phyloP scores from a whole-genome alignment of 2,329 filamentous ascomycete species.

The Aspergillus piperis region DNA sequence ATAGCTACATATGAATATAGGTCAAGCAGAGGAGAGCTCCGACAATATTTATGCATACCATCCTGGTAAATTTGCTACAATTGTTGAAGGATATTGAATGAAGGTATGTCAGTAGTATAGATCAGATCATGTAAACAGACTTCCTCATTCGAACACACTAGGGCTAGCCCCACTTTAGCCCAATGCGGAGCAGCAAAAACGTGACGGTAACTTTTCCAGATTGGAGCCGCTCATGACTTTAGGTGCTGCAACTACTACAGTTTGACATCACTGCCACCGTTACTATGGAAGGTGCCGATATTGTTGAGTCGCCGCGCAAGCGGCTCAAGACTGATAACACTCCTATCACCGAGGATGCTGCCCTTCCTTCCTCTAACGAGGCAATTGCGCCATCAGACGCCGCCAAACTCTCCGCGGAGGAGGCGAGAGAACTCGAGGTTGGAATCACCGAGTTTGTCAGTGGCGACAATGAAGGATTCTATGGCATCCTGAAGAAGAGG shows the following conservation, averaged over 20 bases:
- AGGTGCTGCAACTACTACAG: constrained; percentile 17
- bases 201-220: constrained; percentile 14
- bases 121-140: neutral
- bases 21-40: too few species aligned
- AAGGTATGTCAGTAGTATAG: neutral
- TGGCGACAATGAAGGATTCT: constrained; percentile 59
- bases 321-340: constrained; percentile 35
- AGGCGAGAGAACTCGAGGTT: constrained; percentile 49
- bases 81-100: neutral
- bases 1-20: too few species aligned
- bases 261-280: constrained; percentile 1
- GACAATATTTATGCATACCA: too few species aligned
- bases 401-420: constrained; percentile 17
- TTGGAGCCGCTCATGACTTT: constrained; percentile 21
- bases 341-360: constrained; percentile 17
- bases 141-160: constrained; percentile 26
- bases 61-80: too few species aligned
- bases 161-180: constrained; percentile 32
- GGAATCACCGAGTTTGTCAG: constrained; percentile 68
- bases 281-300: constrained; percentile 35
- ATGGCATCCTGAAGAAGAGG: constrained; percentile 68
- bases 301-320: constrained; percentile 40
- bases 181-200: constrained; percentile 5
- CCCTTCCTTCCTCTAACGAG: constrained; percentile 17
- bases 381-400: constrained; percentile 14